Conservation (phyloP, 805 yeast species). For the Candida caryicola region DNA sequence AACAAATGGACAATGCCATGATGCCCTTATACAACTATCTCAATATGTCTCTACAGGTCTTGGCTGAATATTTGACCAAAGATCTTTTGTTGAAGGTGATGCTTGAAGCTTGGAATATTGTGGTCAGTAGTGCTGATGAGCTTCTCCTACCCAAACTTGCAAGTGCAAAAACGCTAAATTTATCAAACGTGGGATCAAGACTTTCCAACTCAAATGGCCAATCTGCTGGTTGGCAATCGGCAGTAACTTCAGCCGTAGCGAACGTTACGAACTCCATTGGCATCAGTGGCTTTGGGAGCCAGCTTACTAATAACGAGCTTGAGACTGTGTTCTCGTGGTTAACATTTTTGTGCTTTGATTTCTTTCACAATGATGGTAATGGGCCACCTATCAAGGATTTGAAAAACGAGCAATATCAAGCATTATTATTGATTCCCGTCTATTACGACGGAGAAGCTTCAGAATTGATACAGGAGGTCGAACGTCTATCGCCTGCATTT, state of each 20-base stretch:
- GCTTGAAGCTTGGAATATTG: constrained; percentile 77
- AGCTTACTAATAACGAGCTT: constrained; percentile 57
- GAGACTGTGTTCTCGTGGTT: constrained; percentile 74
- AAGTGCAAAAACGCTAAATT: constrained; percentile 34
- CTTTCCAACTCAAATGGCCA: constrained; percentile 8
- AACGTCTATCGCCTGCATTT: constrained; percentile 54
- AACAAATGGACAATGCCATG: constrained; percentile 60
- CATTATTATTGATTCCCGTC: constrained; percentile 58
- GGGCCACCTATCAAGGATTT: constrained; percentile 71
- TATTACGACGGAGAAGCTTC: constrained; percentile 54
- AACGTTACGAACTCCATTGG: constrained; percentile 44
- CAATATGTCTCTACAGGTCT: constrained; percentile 61
- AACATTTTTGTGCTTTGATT: constrained; percentile 59
- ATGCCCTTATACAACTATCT: constrained; percentile 72
- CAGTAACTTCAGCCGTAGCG: constrained; percentile 48
- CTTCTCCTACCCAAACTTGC: constrained; percentile 72
- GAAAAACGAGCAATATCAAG: constrained; percentile 62
- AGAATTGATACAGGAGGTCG: constrained; percentile 56
- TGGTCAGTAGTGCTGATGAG: constrained; percentile 65
- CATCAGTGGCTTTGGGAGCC: constrained; percentile 51
- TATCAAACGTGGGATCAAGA: constrained; percentile 19
- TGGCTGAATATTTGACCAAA: constrained; percentile 57
- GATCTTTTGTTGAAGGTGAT: constrained; percentile 61
- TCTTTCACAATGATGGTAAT: constrained; percentile 76
- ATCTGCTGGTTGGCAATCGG: constrained; percentile 38